These are phyloP conservation scores for Botrytis elliptica DNA, from an alignment of 2,329 filamentous ascomycete species.

Conservation along the genomic window DNA sequence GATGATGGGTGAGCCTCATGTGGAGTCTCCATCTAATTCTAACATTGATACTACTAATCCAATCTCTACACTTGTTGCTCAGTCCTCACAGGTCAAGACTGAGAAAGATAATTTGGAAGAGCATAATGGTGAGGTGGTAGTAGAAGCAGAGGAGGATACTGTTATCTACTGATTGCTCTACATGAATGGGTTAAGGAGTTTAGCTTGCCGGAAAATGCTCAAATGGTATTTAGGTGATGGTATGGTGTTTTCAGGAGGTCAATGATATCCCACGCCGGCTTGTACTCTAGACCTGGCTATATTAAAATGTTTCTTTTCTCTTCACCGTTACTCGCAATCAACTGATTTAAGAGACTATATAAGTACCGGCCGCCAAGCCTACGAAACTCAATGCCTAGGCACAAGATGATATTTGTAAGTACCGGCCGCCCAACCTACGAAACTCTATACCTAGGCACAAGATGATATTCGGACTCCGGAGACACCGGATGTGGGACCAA, in stretches of 20 bases:
- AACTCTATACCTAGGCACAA: not conserved
- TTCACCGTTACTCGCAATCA: slow-evolving; percentile 32
- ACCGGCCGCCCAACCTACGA: not conserved
- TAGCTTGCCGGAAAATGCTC: not conserved
- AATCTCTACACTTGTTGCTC: slow-evolving; percentile 35
- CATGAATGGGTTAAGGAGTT: not conserved
- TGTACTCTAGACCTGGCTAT: slow-evolving; percentile 20
- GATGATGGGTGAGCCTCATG: slow-evolving; percentile 47
- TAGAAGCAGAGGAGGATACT: slow-evolving; percentile 84
- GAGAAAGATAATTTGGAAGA: slow-evolving; percentile 56
- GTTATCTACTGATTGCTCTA: slow-evolving; percentile 71
- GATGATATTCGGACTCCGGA: not conserved
- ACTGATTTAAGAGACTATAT: not conserved
- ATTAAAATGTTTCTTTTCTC: slow-evolving; percentile 11
- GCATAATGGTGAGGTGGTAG: slow-evolving; percentile 72
- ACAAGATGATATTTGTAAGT: slow-evolving; percentile 36
- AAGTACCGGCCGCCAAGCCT: slow-evolving; percentile 36
- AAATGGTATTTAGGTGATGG: slow-evolving; percentile 2
- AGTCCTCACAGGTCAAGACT: slow-evolving; percentile 36
- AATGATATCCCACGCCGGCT: slow-evolving; percentile 21
- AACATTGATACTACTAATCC: slow-evolving; percentile 43
- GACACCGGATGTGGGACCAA: not conserved
- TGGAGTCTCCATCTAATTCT: slow-evolving; percentile 42
- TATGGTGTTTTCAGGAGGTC: not conserved
- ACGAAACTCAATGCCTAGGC: not conserved